Conservation (phyloP, 495 filamentous ascomycete genomes). For the Annulohypoxylon bovei region DNA sequence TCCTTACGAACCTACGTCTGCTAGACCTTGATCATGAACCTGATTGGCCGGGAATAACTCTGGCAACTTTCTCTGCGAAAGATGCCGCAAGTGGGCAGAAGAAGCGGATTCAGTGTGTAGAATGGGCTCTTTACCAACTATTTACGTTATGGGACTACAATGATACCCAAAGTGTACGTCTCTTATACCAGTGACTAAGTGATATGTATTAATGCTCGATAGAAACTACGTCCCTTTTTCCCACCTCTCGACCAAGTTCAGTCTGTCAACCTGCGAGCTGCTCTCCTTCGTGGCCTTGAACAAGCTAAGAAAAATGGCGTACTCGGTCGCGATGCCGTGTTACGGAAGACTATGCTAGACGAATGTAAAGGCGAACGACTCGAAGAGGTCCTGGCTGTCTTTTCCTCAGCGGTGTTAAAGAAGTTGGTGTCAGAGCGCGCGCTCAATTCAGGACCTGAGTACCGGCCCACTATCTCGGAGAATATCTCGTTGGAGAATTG, state of each 20-base stretch:
- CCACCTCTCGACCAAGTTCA: conserved; percentile 87
- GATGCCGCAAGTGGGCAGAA: conserved; percentile 77
- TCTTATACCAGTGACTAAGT: neutral
- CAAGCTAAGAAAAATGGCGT: conserved; percentile 87
- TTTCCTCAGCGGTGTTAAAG: conserved; percentile 82
- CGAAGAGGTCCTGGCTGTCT: conserved; percentile 79
- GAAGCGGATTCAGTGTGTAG: conserved; percentile 77
- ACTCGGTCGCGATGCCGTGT: conserved; percentile 76
- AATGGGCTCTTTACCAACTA: conserved; percentile 86
- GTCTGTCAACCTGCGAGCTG: conserved; percentile 86
- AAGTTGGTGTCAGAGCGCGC: conserved; percentile 65
- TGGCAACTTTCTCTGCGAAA: conserved; percentile 70
- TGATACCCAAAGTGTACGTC: conserved; percentile 72
- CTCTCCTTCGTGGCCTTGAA: conserved; percentile 79
- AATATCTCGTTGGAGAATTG: conserved; percentile 69
- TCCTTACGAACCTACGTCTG: conserved; percentile 81
- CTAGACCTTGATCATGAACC: conserved; percentile 77
- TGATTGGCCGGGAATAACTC: conserved; percentile 80
- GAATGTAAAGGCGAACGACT: conserved; percentile 87
- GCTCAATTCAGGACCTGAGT: conserved; percentile 45
- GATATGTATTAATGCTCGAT: conserved; percentile 22
- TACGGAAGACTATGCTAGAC: conserved; percentile 91
- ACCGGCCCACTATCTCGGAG: conserved; percentile 60
- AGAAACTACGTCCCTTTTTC: conserved; percentile 91
- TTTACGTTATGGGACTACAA: conserved; percentile 83